phyloP scores from a whole-genome alignment of 2,329 filamentous ascomycete species.

The Colletotrichum aenigma region DNA sequence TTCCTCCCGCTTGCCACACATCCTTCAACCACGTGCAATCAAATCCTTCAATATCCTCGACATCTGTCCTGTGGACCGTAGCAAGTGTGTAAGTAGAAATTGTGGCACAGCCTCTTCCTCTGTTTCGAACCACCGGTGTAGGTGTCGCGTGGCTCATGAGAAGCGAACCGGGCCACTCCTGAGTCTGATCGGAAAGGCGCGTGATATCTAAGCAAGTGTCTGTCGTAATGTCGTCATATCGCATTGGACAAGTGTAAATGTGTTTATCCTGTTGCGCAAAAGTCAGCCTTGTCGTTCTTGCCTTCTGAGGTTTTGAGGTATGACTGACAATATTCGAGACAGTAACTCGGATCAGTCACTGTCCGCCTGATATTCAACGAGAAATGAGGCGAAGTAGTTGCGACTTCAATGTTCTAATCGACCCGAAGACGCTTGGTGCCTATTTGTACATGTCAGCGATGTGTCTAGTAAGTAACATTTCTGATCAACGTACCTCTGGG shows the following conservation, averaged over 20 bases:
- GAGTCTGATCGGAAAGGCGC: rapidly evolving
- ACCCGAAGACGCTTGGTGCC: not conserved
- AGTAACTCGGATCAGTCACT: not conserved
- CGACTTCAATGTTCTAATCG: rapidly evolving
- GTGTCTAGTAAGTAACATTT: too few relatives aligned
- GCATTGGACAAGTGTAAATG: too few relatives aligned
- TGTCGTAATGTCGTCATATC: not conserved
- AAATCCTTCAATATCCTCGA: not conserved
- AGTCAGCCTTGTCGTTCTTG: not conserved
- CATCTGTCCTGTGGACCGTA: not conserved
- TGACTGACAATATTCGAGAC: not conserved
- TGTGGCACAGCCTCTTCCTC: not conserved
- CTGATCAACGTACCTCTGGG: not conserved
- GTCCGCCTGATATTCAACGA: rapidly evolving
- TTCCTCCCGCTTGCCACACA: not conserved
- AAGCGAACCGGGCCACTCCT: not conserved
- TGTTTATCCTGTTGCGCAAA: not conserved
- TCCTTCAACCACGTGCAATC: not conserved
- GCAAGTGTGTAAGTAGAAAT: not conserved
- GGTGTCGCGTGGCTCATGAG: not conserved
- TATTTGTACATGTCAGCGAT: not conserved
- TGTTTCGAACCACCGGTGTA: not conserved
- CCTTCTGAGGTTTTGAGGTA: not conserved
- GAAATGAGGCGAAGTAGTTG: not conserved
- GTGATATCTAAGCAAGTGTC: not conserved